Conservation (phyloP, 2,329 filamentous ascomycete genomes). For the Cladophialophora psammophila region DNA sequence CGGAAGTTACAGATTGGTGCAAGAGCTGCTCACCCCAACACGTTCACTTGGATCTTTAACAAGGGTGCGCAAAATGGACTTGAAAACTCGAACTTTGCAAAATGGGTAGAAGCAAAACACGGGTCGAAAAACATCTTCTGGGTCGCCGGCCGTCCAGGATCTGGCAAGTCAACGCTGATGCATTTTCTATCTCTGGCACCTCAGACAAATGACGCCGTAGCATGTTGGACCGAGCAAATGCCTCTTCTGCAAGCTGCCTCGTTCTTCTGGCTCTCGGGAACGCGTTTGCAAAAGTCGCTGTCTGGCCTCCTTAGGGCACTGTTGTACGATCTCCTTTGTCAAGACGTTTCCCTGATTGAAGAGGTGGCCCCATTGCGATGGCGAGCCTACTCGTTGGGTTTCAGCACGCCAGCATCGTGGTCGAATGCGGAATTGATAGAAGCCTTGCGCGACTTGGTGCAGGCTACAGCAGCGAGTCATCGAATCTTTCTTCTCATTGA, state of each 20-base stretch:
- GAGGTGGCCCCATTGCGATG: background rate
- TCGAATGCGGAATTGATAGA: constrained; percentile 43
- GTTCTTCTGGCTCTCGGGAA: constrained; percentile 21
- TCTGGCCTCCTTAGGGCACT: constrained; percentile 49
- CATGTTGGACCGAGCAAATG: background rate
- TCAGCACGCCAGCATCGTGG: background rate
- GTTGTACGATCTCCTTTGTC: constrained; percentile 47
- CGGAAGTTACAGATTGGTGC: too few species aligned
- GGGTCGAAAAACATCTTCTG: background rate
- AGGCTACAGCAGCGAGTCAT: background rate
- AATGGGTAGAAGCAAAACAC: background rate
- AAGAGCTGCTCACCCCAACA: background rate
- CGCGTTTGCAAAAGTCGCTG: constrained; percentile 46
- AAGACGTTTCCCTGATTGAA: constrained; percentile 23
- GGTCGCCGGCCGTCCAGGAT: background rate
- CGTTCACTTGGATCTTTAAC: background rate
- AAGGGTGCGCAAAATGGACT: background rate
- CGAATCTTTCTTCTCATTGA: constrained; percentile 35
- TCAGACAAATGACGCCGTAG: background rate
- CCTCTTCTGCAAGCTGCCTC: constrained; percentile 6
- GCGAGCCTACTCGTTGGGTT: background rate
- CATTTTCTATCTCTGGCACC: background rate
- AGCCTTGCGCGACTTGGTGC: constrained; percentile 39
- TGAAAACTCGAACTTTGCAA: background rate
- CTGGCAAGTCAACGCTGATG: background rate